A percentile compares a stretch with the other conserved stretches of the same genome.
These are phyloP conservation scores for Dissophora ornata DNA, from an alignment of 192 early-diverging fungal species.

Conservation along the genomic window DNA sequence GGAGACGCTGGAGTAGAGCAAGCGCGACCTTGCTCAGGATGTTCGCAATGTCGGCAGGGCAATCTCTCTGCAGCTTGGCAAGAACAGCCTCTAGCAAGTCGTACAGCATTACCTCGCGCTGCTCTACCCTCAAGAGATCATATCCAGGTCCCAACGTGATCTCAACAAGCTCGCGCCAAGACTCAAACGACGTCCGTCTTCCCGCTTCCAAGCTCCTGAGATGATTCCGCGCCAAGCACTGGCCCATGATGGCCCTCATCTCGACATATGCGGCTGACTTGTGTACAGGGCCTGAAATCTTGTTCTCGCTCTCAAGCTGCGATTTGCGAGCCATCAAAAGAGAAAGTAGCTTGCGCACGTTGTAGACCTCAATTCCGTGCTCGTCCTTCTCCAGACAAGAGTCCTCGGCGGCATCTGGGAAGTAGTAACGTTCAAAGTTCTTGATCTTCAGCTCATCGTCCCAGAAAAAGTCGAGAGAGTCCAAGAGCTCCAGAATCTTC, in stretches of 20 bases:
- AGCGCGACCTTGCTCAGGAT: slow-evolving; percentile 68
- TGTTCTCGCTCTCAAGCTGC: slow-evolving; percentile 57
- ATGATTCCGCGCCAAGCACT: slow-evolving; percentile 80
- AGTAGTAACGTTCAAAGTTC: slow-evolving; percentile 47
- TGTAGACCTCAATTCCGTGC: slow-evolving; percentile 70
- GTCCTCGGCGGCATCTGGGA: slow-evolving; percentile 59
- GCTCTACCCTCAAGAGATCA: slow-evolving; percentile 69
- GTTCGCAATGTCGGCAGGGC: slow-evolving; percentile 61
- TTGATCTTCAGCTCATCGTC: slow-evolving; percentile 52
- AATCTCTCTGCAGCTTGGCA: slow-evolving; percentile 62
- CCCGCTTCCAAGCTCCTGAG: slow-evolving; percentile 75
- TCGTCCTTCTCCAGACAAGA: slow-evolving; percentile 64
- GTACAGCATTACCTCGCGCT: slow-evolving; percentile 68
- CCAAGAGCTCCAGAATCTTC: slow-evolving; percentile 79
- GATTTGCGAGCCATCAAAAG: slow-evolving; percentile 63
- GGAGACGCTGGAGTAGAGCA: slow-evolving; percentile 65
- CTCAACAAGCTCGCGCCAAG: slow-evolving; percentile 88
- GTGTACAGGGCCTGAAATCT: slow-evolving; percentile 56
- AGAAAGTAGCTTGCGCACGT: slow-evolving; percentile 75
- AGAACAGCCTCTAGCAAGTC: slow-evolving; percentile 78
- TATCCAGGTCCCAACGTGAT: slow-evolving; percentile 75
- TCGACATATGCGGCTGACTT: slow-evolving; percentile 62
- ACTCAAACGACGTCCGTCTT: slow-evolving; percentile 73
- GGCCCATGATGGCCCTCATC: slow-evolving; percentile 70
- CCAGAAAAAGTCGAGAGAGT: slow-evolving; percentile 74